Conservation (phyloP, 371 early-diverging fungal species). For the Rhizopus stolonifer region DNA sequence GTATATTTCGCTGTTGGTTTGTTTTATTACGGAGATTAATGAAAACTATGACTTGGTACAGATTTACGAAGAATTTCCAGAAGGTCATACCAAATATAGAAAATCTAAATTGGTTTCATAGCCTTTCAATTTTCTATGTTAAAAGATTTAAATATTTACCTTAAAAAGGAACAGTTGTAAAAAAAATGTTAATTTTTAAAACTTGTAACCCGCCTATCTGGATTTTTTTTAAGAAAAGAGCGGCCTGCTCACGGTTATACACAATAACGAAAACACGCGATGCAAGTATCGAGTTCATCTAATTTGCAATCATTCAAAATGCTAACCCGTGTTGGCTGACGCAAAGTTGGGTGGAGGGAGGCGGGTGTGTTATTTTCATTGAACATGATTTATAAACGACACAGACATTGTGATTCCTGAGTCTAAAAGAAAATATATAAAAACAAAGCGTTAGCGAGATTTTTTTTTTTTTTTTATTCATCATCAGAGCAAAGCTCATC, state of each 20-base stretch:
- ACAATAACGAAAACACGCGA: slow-evolving; percentile 36
- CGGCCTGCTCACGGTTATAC: slow-evolving; percentile 51
- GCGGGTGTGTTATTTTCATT: slow-evolving; percentile 37
- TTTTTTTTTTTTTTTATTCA: no score
- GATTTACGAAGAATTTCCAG: no score
- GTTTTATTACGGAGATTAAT: no score
- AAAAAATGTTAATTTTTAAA: slow-evolving; percentile 8
- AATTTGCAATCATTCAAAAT: background rate
- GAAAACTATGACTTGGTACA: no score
- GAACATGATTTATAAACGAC: slow-evolving; percentile 44
- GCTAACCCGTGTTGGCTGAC: slow-evolving; percentile 35
- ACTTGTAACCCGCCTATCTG: slow-evolving; percentile 47
- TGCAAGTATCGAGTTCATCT: slow-evolving; percentile 13
- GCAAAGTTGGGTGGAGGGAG: slow-evolving; percentile 38
- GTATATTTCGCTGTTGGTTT: no score
- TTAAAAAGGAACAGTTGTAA: background rate
- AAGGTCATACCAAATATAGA: no score
- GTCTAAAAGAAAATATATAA: slow-evolving; percentile 38
- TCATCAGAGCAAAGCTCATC: slow-evolving; percentile 3
- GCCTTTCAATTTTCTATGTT: no score
- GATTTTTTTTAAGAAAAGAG: slow-evolving; percentile 46
- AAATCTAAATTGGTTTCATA: no score
- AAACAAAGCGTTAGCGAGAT: no score
- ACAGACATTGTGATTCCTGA: slow-evolving; percentile 52
- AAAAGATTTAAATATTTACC: no score